Percentiles rank a stretch among this genome's conserved stretches.
These are phyloP conservation scores for Tetrapisispora arboricola DNA, from an alignment of 805 yeast species.

Conservation along the genomic window DNA sequence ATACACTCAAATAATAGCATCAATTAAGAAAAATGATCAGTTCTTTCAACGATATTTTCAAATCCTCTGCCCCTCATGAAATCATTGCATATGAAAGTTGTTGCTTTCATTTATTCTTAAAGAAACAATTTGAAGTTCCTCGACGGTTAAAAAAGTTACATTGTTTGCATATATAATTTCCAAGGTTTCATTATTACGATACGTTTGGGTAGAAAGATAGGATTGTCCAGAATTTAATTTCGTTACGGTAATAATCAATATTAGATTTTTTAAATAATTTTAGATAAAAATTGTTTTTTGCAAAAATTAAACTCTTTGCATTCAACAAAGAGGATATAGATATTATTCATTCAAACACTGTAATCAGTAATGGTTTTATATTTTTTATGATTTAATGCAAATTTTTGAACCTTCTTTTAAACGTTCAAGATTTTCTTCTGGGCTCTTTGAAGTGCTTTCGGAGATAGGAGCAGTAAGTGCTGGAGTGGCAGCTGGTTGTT, in stretches of 20 bases:
- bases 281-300: neutral
- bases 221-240: too few species aligned
- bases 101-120: too few species aligned
- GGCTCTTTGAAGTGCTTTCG: neutral
- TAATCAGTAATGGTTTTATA: neutral
- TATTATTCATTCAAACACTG: neutral
- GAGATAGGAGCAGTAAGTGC: neutral
- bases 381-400: slow-evolving; percentile 51
- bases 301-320: neutral
- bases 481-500: slow-evolving; percentile 31
- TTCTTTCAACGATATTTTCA: too few species aligned
- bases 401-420: slow-evolving; percentile 63
- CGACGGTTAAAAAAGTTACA: too few species aligned
- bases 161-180: too few species aligned
- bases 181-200: too few species aligned
- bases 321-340: neutral
- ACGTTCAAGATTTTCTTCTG: slow-evolving; percentile 33
- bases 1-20: too few species aligned
- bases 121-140: too few species aligned
- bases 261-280: neutral
- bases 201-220: too few species aligned
- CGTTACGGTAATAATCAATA: neutral
- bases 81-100: too few species aligned
- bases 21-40: too few species aligned
- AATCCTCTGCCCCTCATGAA: too few species aligned